Base-by-base conservation (phyloP, 225 moss, liverwort and hornwort genomes). In the Marchantia paleacea region DNA sequence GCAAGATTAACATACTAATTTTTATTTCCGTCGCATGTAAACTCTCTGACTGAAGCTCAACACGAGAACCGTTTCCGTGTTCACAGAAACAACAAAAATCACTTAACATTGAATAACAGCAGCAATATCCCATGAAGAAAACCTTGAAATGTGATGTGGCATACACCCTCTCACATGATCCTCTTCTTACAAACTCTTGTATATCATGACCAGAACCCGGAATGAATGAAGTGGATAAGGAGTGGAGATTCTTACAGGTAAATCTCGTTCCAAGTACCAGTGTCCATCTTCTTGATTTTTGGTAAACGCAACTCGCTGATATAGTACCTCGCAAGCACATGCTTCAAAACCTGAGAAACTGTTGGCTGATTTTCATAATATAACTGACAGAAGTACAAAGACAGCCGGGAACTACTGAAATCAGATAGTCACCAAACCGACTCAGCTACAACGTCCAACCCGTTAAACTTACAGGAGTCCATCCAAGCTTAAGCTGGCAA, bases 201-300 rank as follows among this genome's bases (percentile, higher is more conserved):
- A 49, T 49, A 24, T 72, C 31, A 48, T 72, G 20, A 2, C 70
- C 8, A 72, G 12, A 20, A 14, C 18, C 39, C 29, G 30, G 39
- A 0, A 68, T 15, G 68, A 68, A 14, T 30, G 39, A 8, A 70
- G 70, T 70, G 19, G 13, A 55, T 7, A 29, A 55, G 26, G 25
- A 26, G 12, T 22, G 61, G 29, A 61, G 71, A 70, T 24, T 24
- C 69, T 31, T 85, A 95, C 89, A 51, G 95, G 95, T 79, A 97
- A 54, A 83, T 97, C 89, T 63, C 95, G 93, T 54, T 89, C 88
- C 60, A 92, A 67, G 79, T 93, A 83, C 93, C 93, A 97, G 79
- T 83, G 82, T 68, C 93, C 93, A 77, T 93, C 93, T 55, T 87
- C 75, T 6, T 30, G 39, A 71, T 84, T 85, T 79, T 75, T 88